Conservation (phyloP, 1,284 basidiomycete species). For the Xanthoconium separans region DNA sequence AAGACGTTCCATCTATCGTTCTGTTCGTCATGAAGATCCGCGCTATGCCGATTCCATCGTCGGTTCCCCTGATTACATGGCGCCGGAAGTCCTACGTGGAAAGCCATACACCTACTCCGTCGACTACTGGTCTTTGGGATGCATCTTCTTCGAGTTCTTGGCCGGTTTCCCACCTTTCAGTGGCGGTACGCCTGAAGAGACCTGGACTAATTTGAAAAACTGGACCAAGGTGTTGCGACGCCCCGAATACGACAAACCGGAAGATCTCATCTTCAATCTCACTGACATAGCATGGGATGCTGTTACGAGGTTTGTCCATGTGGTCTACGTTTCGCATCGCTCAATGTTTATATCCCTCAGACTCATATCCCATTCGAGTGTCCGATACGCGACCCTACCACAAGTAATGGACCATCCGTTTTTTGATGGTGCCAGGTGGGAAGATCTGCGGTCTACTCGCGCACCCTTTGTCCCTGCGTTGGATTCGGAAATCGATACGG, state of each 20-base stretch:
- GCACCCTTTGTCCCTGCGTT: conserved; percentile 96
- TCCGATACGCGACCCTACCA: conserved; percentile 73
- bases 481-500: conserved; percentile 93
- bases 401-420: conserved; percentile 84
- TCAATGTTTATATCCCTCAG: conserved; percentile 35
- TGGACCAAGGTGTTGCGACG: conserved; percentile 91
- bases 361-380: conserved; percentile 75
- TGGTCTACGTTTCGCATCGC: neutral
- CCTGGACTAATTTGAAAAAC: conserved; percentile 99
- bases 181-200: conserved; percentile 94
- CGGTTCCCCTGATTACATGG: conserved; percentile 97
- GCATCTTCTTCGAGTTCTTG: conserved; percentile 98
- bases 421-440: conserved; percentile 79
- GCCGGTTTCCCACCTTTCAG: conserved; percentile 98
- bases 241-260: conserved; percentile 94
- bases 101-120: conserved; percentile 95
- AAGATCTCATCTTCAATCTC: conserved; percentile 97
- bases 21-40: conserved; percentile 87
- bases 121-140: conserved; percentile 98
- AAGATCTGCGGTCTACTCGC: conserved; percentile 71
- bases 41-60: conserved; percentile 98
- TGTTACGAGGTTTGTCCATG: conserved; percentile 69
- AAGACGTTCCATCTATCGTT: conserved; percentile 92
- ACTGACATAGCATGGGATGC: conserved; percentile 94
- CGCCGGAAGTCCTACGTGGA: conserved; percentile 90